Base-by-base conservation (phyloP, 225 moss, liverwort and hornwort genomes). In the Anthoceros angustus region DNA sequence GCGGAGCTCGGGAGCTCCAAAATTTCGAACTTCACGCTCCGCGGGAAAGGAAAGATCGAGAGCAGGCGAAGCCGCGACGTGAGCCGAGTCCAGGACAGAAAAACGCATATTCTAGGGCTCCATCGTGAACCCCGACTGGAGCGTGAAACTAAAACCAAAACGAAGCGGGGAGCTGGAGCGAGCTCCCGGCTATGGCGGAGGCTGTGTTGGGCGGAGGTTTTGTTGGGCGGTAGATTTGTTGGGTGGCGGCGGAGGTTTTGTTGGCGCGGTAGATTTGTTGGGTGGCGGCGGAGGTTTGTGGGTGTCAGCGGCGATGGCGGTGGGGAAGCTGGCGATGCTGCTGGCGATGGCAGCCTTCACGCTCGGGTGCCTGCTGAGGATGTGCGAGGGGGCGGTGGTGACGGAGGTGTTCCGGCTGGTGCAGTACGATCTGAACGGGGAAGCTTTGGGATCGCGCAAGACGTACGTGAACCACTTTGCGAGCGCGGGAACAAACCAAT, bases 381-480 rank as follows among this genome's bases (percentile, higher is more conserved):
- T 77, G 25, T 78, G 78, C 10, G 89, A 89, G 70, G 95, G 85
- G 40, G 88, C 85, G 20, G 89, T 83, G 18, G 89, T 98, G 70
- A 85, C 92, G 76, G 98, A 98, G 41, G 98, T 98, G 25, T 98
- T 89, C 62, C 85, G 98, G 25, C 74, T 98, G 82, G 92, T 98
- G 73, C 98, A 98, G 79, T 92, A 89, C 66, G 98, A 98, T 69
- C 77, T 92, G 46, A 76, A 80, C 0, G 98, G 92, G 39, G 68
- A 81, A 11, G 89, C 86, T 8, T 77, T 98, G 71, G 98, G 98
- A 12, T 92, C 89, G 1, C 91, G 98, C 50, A 83, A 92, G 48
- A 83, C 89, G 41, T 72, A 79, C 21, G 66, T 98, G 38, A 98
- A 92, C 70, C 98, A 92, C 70, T 89, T 87, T 75, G 92, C 84